Conservation (phyloP, 768 basidiomycete species). For the Lactifluus piperatus region DNA sequence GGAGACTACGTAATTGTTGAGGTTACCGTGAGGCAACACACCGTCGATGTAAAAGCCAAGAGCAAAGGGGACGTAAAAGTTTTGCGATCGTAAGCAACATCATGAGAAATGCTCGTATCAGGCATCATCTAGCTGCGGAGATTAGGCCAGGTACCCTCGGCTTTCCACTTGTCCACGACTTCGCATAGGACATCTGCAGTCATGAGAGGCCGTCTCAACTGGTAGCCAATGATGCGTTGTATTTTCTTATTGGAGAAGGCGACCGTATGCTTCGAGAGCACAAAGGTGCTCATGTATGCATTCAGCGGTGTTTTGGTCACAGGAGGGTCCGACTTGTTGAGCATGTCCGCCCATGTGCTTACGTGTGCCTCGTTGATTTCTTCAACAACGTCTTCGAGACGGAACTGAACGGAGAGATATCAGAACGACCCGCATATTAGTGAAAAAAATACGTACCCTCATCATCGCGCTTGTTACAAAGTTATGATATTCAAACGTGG, state of each 20-base stretch:
- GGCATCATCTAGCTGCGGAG: constrained; percentile 15
- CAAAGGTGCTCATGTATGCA: constrained; percentile 72
- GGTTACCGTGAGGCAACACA: not conserved
- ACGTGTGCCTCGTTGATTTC: constrained; percentile 84
- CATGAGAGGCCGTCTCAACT: constrained; percentile 53
- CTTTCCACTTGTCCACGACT: constrained; percentile 74
- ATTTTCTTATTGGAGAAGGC: constrained; percentile 66
- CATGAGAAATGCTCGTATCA: constrained; percentile 14
- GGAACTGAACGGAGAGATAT: constrained; percentile 35
- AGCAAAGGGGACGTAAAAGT: constrained; percentile 4
- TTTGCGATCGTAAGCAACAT: constrained; percentile 8
- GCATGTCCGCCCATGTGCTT: constrained; percentile 75
- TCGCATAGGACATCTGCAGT: constrained; percentile 54
- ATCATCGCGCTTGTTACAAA: constrained; percentile 56
- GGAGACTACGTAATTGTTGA: not conserved
- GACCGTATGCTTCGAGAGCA: constrained; percentile 59
- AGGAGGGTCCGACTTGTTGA: constrained; percentile 59
- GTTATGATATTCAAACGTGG: constrained; percentile 74
- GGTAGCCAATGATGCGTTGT: constrained; percentile 63
- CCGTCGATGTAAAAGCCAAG: not conserved
- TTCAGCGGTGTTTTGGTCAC: constrained; percentile 61
- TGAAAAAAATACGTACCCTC: constrained; percentile 37
- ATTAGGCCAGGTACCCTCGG: constrained; percentile 46
- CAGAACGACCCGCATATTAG: not conserved
- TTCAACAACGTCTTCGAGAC: constrained; percentile 61